phyloP scores from a whole-genome alignment of 2,329 filamentous ascomycete species.

The Verticillium klebahnii region DNA sequence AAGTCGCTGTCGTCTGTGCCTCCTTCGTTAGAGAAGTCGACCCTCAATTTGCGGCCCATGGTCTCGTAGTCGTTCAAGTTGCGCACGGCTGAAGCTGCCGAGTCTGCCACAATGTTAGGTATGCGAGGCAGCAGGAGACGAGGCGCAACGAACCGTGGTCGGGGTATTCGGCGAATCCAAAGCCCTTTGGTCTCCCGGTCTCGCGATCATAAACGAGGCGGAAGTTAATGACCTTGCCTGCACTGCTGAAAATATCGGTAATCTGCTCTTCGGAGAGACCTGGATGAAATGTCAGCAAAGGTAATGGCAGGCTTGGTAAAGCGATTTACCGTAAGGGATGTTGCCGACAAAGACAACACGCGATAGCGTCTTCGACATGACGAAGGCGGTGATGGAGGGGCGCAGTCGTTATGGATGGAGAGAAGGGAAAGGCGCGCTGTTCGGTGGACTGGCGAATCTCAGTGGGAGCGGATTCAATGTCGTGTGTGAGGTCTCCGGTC shows the following conservation, averaged over 20 bases:
- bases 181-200: conserved; percentile 90
- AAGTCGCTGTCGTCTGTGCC: conserved; percentile 58
- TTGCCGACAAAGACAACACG: conserved; percentile 83
- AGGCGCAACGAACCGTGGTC: conserved; percentile 62
- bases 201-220: conserved; percentile 93
- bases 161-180: conserved; percentile 93
- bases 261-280: conserved; percentile 96
- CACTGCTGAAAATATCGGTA: conserved; percentile 84
- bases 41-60: conserved; percentile 88
- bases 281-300: conserved; percentile 28
- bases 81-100: conserved; percentile 87
- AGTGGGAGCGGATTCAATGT: not conserved
- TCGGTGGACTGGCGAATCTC: not conserved
- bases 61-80: conserved; percentile 95
- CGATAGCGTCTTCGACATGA: conserved; percentile 71
- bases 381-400: conserved; percentile 19
- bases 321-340: conserved; percentile 67
- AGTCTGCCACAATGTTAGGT: conserved; percentile 37
- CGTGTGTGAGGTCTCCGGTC: not conserved
- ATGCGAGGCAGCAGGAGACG: not conserved
- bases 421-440: not conserved
- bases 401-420: not conserved
- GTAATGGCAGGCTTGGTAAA: not conserved
- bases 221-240: conserved; percentile 87
- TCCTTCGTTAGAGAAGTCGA: conserved; percentile 94